Percentiles rank a stretch among this genome's conserved stretches.
Conservation (phyloP, 2,329 filamentous ascomycete species). For the Epichloe bromicola region DNA sequence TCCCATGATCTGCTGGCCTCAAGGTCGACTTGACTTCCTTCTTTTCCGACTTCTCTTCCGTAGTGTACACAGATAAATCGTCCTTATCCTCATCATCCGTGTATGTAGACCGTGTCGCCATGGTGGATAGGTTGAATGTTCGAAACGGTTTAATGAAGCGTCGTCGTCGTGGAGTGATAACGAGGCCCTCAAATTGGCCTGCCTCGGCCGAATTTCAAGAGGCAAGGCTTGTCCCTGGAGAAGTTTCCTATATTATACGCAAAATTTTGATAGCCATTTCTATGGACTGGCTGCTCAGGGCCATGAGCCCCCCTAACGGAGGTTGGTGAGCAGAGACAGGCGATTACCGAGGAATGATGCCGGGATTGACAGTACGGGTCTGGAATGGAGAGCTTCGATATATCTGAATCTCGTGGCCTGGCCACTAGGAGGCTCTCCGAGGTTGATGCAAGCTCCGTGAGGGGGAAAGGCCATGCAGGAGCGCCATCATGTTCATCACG, state of each 20-base stretch:
- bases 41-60: neutral
- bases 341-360: neutral
- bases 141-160: neutral
- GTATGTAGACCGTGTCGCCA: neutral
- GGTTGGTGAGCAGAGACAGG: neutral
- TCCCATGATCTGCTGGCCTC: constrained; percentile 17
- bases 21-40: neutral
- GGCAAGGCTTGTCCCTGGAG: neutral
- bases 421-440: neutral
- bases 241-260: neutral
- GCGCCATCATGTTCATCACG: neutral
- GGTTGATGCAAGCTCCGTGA: neutral
- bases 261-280: neutral
- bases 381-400: constrained; percentile 1
- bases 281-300: neutral
- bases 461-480: too few species aligned
- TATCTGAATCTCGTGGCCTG: neutral
- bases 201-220: neutral
- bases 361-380: neutral
- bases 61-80: neutral
- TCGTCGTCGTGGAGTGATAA: neutral
- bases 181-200: neutral
- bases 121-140: neutral
- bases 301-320: neutral
- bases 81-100: constrained; percentile 1